Percentiles rank a stretch among this genome's conserved stretches.
These are phyloP conservation scores for Thozetella sp. DNA, from an alignment of 495 filamentous ascomycete species.

Conservation along the genomic window DNA sequence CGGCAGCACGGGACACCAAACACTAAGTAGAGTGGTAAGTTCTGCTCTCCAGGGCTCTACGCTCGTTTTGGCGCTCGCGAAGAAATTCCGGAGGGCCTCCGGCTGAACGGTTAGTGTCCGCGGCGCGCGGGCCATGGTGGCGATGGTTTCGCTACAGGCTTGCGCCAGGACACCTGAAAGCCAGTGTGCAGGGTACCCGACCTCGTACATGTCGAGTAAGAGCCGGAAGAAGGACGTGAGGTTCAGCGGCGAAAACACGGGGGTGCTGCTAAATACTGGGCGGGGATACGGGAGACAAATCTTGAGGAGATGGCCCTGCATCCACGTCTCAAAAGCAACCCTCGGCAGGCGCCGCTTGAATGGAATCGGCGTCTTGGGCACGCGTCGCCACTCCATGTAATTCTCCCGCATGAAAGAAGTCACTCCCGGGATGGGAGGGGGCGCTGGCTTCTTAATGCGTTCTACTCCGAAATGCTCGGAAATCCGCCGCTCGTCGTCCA, in stretches of 20 bases:
- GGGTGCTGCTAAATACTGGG: neutral
- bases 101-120: neutral
- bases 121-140: slow-evolving; percentile 27
- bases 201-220: slow-evolving; percentile 21
- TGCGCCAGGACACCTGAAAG: slow-evolving; percentile 21
- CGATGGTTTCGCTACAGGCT: slow-evolving; percentile 22
- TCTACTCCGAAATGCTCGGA: slow-evolving; percentile 21
- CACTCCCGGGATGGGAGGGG: slow-evolving; percentile 4
- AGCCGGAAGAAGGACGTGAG: slow-evolving; percentile 27
- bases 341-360: slow-evolving; percentile 20
- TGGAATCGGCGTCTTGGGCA: neutral
- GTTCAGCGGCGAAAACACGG: slow-evolving; percentile 27
- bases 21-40: slow-evolving; percentile 25
- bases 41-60: slow-evolving; percentile 27
- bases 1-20: slow-evolving; percentile 27
- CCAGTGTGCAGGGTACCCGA: slow-evolving; percentile 40
- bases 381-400: slow-evolving; percentile 19
- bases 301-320: slow-evolving; percentile 33
- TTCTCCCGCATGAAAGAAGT: slow-evolving; percentile 9
- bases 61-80: slow-evolving; percentile 16
- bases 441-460: slow-evolving; percentile 4
- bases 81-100: slow-evolving; percentile 13
- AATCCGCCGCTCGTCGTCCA: slow-evolving; percentile 16
- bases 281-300: slow-evolving; percentile 25
- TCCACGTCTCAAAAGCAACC: slow-evolving; percentile 23